Evolutionary conservation across 306 rosid species (phyloP), one percentile per base, ranked within the genome.

Genomic region (Potentilla sterilis): DNA sequence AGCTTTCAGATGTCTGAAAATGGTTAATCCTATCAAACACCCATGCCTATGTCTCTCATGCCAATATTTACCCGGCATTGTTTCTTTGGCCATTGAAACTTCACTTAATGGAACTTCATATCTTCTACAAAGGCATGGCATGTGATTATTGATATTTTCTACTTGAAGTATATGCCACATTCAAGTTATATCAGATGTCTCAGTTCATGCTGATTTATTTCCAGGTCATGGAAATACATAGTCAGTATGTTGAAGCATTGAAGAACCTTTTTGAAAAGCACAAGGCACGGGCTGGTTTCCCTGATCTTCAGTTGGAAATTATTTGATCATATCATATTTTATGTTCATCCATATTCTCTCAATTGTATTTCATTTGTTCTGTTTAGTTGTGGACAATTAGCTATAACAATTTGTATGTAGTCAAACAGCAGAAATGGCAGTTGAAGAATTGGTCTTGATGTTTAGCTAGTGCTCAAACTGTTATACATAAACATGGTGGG

Each of bases 231-330:
- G 86, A 76, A 75, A 77, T 80, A 67, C 97, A 91, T n/a, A 48
- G 84, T 77, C 87, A 77, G 83, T 93, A 88, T 83, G 84, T 91
- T 76, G 82, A 89, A 81, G 91, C 92, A 67, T 89, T 93, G 35
- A 77, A 86, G 83, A 90, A 86, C 66, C 96, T 93, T 70, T 93
- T 91, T 35, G 98, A 91, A 79, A 82, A 84, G 88, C 86, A 91
- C 85, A 93, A 89, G 83, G 89, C 85, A 65, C 84, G 28, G 70
- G 89, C 85, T 78, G 97, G 98, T 62, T 81, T 81, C 76, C 84
- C 96, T 10, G 81, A 89, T 55, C 96, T 88, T 54, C 90, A 88
- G 28, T 74, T 91, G 81, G 89, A 81, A 83, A 80, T 93, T 32
- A 81, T 88, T 72, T 92, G 97, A 92, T 52, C 34, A 42, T 35